Evolutionary conservation across 352 stramenopile species (phyloP).

Genomic region (Peronosclerospora sorghi): DNA sequence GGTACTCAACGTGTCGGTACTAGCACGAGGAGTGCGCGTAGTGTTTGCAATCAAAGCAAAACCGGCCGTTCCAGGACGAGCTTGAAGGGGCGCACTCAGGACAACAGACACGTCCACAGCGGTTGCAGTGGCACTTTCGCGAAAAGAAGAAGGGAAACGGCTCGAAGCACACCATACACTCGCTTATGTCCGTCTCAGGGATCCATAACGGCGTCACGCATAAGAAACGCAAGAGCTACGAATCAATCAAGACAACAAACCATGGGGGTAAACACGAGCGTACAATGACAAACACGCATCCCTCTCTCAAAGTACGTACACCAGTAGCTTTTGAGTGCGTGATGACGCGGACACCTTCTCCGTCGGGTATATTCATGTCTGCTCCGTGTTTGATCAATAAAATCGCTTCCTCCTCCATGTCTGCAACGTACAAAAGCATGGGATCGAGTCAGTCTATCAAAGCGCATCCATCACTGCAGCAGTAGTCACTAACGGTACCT

Average conservation of each 20-base stretch:
- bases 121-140: constrained; percentile 60
- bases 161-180: constrained; percentile 69
- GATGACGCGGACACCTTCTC: constrained; percentile 41
- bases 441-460: background rate
- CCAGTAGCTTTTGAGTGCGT: constrained; percentile 45
- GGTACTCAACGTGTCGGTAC: background rate
- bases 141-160: constrained; percentile 63
- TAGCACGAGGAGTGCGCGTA: constrained; percentile 41
- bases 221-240: constrained; percentile 43
- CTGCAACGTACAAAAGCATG: constrained; percentile 14
- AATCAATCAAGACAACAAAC: constrained; percentile 1
- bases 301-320: constrained; percentile 24
- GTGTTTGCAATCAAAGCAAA: constrained; percentile 73
- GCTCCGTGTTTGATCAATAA: constrained; percentile 52
- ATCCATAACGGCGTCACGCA: constrained; percentile 54
- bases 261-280: background rate
- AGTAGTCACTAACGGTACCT: constrained; percentile 30
- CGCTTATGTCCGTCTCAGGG: constrained; percentile 32
- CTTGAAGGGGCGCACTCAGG: constrained; percentile 58
- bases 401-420: constrained; percentile 48
- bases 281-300: background rate
- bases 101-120: constrained; percentile 68
- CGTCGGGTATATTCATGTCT: constrained; percentile 62
- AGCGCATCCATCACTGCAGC: background rate
- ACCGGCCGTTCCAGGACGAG: constrained; percentile 58